Evolutionary conservation across 2,329 filamentous ascomycete species (phyloP).

Genomic region (Fusarium albosuccineum): DNA sequence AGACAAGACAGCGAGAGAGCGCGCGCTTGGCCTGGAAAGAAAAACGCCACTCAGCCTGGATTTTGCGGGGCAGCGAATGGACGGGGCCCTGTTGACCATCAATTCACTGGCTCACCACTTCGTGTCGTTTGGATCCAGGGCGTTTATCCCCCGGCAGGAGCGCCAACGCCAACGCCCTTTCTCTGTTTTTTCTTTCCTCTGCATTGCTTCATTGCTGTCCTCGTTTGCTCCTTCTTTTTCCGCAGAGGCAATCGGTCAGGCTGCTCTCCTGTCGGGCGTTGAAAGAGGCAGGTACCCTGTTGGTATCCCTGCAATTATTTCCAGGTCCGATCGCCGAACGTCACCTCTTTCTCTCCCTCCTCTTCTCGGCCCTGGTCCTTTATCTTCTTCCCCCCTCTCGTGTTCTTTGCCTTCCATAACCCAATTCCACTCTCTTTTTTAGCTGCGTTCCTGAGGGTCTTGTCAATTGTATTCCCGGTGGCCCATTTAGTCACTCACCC

Average conservation of each 20-base stretch:
- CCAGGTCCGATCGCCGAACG: conserved; percentile 19
- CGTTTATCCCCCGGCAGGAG: conserved; percentile 25
- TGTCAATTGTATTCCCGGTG: conserved; percentile 1
- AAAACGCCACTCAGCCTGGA: conserved; percentile 31
- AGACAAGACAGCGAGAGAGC: not conserved
- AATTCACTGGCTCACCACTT: conserved; percentile 27
- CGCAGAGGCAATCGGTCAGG: too few species aligned
- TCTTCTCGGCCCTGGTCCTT: conserved; percentile 13
- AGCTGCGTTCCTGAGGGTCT: conserved; percentile 5
- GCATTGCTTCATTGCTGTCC: not conserved
- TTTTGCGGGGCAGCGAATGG: conserved; percentile 37
- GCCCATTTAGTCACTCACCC: conserved; percentile 12
- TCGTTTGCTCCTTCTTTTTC: too few species aligned
- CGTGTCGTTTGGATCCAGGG: conserved; percentile 25
- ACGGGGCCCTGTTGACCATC: conserved; percentile 1
- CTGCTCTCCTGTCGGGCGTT: conserved; percentile 26
- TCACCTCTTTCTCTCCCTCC: not conserved
- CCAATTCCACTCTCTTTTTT: conserved; percentile 11
- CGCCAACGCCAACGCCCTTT: not conserved
- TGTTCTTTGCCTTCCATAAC: conserved; percentile 11
- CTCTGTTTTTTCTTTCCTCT: not conserved
- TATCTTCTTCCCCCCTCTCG: conserved; percentile 9
- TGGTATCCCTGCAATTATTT: conserved; percentile 37
- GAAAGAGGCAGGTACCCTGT: conserved; percentile 37
- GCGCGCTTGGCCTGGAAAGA: conserved; percentile 28